Evolutionary conservation across 441 rosid genomes (phyloP).

Genomic region (Pelargonium cotyledonis): DNA sequence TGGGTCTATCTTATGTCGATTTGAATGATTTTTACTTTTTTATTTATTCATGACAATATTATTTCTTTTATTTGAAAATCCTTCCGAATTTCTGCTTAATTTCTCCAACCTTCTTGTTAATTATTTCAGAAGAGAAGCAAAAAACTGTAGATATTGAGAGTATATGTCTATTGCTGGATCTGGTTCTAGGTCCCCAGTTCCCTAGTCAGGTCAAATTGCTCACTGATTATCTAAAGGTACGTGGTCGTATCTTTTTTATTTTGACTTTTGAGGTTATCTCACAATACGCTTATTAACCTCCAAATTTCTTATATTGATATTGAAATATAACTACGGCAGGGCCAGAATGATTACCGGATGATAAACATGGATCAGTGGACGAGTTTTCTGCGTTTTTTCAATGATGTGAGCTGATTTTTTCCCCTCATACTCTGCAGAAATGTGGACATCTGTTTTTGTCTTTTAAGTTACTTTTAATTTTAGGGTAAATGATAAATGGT

Average conservation of each 20-base stretch:
- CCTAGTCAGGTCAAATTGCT: neutral
- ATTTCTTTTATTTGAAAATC: neutral
- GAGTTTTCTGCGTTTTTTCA: conserved; percentile 44
- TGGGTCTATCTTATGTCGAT: conserved; percentile 17
- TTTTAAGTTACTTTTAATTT: neutral
- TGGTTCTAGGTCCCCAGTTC: conserved; percentile 1
- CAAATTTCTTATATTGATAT: neutral
- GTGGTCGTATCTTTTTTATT: conserved; percentile 5
- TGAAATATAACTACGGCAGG: conserved; percentile 26
- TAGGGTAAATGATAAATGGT: neutral
- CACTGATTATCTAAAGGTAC: neutral
- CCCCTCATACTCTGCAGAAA: neutral
- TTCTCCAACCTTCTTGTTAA: neutral
- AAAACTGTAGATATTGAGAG: conserved; percentile 15
- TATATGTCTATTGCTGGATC: neutral
- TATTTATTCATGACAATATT: conserved; percentile 8
- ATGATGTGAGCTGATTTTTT: conserved; percentile 33
- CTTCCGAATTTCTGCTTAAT: conserved; percentile 12
- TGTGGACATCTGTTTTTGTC: neutral
- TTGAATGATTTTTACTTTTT: conserved; percentile 11
- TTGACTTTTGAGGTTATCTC: neutral
- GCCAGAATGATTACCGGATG: conserved; percentile 47
- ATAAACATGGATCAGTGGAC: conserved; percentile 54
- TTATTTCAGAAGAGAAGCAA: conserved; percentile 76
- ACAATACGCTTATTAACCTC: neutral